A percentile compares a stretch with the other conserved stretches of the same genome.
These are phyloP conservation scores for Aspergillus ruber DNA, from an alignment of 2,329 filamentous ascomycete species.

Conservation along the genomic window DNA sequence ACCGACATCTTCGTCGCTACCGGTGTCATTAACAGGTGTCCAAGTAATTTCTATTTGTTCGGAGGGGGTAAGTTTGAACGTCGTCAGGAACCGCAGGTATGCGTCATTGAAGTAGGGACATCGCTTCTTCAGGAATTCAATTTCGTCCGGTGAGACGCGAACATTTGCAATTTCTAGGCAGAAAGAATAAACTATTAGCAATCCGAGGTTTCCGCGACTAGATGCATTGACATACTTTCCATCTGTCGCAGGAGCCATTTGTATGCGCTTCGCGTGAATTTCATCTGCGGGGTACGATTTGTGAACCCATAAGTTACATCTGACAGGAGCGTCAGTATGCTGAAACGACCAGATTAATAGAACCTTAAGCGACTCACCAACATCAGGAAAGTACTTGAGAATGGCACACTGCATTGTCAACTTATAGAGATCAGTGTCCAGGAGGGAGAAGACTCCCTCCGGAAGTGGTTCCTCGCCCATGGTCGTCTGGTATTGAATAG, in stretches of 20 bases:
- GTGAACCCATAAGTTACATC: conserved; percentile 89
- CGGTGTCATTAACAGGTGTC: conserved; percentile 48
- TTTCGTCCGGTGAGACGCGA: conserved; percentile 69
- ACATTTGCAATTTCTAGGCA: conserved; percentile 71
- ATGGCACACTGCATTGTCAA: conserved; percentile 98
- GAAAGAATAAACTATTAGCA: neutral
- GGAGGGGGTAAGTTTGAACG: conserved; percentile 72
- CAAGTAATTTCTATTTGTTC: conserved; percentile 74
- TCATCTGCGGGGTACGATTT: conserved; percentile 91
- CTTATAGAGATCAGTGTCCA: conserved; percentile 88
- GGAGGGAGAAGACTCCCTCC: conserved; percentile 73
- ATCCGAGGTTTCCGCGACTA: neutral
- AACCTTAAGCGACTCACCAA: conserved; percentile 29
- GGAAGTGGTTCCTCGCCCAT: conserved; percentile 34
- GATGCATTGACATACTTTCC: conserved; percentile 50
- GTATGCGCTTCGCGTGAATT: conserved; percentile 75
- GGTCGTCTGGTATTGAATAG: neutral
- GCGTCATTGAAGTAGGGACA: conserved; percentile 73
- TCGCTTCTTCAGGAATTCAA: conserved; percentile 66
- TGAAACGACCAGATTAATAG: neutral
- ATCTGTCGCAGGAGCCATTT: conserved; percentile 81
- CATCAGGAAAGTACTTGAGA: conserved; percentile 79
- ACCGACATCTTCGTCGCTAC: conserved; percentile 61
- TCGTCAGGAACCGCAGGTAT: conserved; percentile 75
- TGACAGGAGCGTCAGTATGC: conserved; percentile 2